Evolutionary conservation across 768 basidiomycete species (phyloP), one percentile per base, ranked within the genome.

Genomic region (Glaciozyma martinii): DNA sequence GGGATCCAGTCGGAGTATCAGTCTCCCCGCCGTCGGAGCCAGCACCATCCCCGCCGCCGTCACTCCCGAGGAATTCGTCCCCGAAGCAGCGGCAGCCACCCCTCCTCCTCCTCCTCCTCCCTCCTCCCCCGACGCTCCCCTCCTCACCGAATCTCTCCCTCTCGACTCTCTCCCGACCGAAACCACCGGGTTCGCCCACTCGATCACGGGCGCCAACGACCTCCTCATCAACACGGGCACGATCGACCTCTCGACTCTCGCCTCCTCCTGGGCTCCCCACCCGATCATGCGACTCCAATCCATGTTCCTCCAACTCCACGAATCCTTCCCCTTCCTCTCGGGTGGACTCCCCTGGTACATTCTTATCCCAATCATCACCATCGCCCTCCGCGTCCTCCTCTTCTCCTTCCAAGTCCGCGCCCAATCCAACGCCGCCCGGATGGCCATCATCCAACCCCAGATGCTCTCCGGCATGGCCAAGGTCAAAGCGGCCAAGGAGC

Each of bases 301-400:
- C 47, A 59, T 70, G 46, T 66, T 70, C 62, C 60, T 70, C 53
- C 62, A 70, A 60, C 60, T 70, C 7, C 68, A 70, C 65, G 68
- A 70, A 46, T 61, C 59, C 23, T 66, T 70, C 57, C 68, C 68
- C 2, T 40, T 70, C 60, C 60, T 64, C 61, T 62, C 62, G 56
- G 83, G 84, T 0, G 85, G 84, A 44, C 76, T 90, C 65, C 85
- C 87, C 0, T 92, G 90, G 89, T 88, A 88, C 78, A 83, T 85
- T 80, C 86, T 89, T 56, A 88, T 92, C 76, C 76, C 90, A 52
- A 78, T 77, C 7, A 83, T 84, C 33, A 83, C 85, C 32, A 61
- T 86, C 16, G 72, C 84, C 73, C 84, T 86, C 79, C 84, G 86
- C 27, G 56, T 81, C 25, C 54, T 81, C 56, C 79, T 87, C 54